Conservation (phyloP, 2,329 filamentous ascomycete genomes). For the Microcyclospora tardicrescens region DNA sequence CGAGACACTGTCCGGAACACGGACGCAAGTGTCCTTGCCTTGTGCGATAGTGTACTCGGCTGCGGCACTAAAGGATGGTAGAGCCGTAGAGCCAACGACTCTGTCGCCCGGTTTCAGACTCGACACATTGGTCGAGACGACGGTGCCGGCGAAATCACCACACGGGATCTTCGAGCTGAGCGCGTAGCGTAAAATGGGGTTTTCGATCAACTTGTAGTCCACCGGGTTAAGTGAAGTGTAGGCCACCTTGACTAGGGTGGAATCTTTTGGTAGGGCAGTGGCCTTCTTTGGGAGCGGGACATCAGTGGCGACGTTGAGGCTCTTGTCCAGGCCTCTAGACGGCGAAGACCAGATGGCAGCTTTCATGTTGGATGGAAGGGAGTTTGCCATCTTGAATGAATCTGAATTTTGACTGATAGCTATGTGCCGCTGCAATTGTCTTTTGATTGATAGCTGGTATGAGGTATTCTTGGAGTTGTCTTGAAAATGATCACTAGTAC, state of each 20-base stretch:
- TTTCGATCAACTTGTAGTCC: constrained; percentile 38
- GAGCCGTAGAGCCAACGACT: constrained; percentile 27
- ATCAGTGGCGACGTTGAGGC: constrained; percentile 19
- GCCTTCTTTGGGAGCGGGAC: constrained; percentile 15
- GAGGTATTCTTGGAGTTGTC: background rate
- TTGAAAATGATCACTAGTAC: too few relatives aligned
- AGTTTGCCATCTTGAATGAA: constrained; percentile 4
- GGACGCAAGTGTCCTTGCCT: constrained; percentile 9
- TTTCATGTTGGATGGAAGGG: constrained; percentile 17
- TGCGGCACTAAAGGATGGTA: constrained; percentile 23
- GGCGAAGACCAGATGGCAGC: constrained; percentile 16
- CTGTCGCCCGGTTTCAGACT: constrained; percentile 24
- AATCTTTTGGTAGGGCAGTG: constrained; percentile 11
- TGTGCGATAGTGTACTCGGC: constrained; percentile 25
- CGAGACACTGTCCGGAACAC: constrained; percentile 24
- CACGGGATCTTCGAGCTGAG: constrained; percentile 34
- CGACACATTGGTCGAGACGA: constrained; percentile 25
- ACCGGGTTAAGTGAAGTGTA: constrained; percentile 36
- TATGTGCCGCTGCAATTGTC: too few relatives aligned
- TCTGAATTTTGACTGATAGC: background rate
- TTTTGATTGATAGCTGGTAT: background rate
- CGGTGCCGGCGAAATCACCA: constrained; percentile 40
- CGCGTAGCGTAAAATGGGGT: constrained; percentile 22
- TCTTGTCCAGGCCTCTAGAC: constrained; percentile 21
- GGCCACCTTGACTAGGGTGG: constrained; percentile 33